Evolutionary conservation across 345 rosid genomes (phyloP), one percentile per base, ranked within the genome.

Genomic region (Heritiera fomes): DNA sequence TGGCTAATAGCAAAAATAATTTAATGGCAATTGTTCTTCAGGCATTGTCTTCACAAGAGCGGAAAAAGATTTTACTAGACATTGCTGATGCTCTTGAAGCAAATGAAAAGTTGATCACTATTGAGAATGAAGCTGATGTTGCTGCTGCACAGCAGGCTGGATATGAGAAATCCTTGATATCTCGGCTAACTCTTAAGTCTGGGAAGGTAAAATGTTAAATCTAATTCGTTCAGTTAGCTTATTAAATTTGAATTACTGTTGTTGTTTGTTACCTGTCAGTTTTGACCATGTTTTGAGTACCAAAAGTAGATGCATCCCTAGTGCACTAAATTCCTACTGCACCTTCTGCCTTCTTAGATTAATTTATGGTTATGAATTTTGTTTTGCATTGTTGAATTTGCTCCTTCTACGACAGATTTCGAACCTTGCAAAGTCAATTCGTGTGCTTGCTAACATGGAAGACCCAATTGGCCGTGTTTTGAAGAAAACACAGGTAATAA

Each of bases 361-460:
- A 50, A 23, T 72, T 28, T 40, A 20, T 82, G 15, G 53, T 41
- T 23, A 23, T 58, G 23, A 41, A 8, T n/a, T 69, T 40, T 74
- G 15, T 43, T 59, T 9, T 78, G 12, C 17, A 1, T 23, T 18
- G 14, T 62, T 81, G 61, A 73, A 15, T 75, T 38, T 83, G 1
- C 40, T 76, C 2, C 77, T 77, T 76, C 46, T 73, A 17, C 61
- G 71, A 38, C 89, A 96, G 99, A 91, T 94, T 79, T 86, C 83
- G 14, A 89, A 88, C 84, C 98, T 97, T 82, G 89, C 96, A 50
- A 80, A 85, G 75, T 88, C 95, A 28, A 87, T 97, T 77, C 98
- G 98, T 65, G 80, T 87, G 80, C 95, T 97, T 82, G 98, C 98
- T 8, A 87, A 93, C 80, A 92, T 97, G 98, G 93, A 93, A 82